phyloP scores from a whole-genome alignment of 2,329 filamentous ascomycete genomes.

The Colletotrichum liaoningense region DNA sequence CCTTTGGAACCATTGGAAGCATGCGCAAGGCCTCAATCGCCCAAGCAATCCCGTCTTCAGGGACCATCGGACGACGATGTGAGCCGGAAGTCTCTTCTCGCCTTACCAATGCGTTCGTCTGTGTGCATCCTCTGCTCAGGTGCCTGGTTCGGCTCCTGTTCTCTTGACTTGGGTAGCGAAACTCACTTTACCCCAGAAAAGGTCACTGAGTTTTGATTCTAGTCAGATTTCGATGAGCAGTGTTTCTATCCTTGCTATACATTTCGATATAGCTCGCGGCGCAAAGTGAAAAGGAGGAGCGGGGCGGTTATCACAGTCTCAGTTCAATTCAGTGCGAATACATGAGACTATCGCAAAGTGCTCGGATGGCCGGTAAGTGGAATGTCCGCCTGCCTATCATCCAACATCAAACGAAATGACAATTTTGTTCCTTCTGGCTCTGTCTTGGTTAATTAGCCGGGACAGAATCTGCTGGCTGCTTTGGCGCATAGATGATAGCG shows the following conservation, averaged over 20 bases:
- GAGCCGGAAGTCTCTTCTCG: not conserved
- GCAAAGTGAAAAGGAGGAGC: not conserved
- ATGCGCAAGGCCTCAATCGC: not conserved
- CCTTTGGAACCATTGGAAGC: too few species aligned
- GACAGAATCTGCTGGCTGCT: not conserved
- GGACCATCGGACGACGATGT: not conserved
- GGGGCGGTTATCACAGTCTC: not conserved
- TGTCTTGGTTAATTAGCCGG: not conserved
- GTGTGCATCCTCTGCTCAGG: not conserved
- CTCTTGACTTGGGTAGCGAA: not conserved
- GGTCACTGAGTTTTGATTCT: not conserved
- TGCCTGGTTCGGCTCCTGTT: too few species aligned
- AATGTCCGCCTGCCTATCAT: not conserved
- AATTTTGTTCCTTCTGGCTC: not conserved
- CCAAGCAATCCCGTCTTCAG: not conserved
- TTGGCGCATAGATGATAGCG: not conserved
- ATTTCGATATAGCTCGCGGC: not conserved
- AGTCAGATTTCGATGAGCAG: not conserved
- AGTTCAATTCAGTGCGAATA: not conserved
- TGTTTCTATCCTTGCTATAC: not conserved
- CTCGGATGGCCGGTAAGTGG: not conserved
- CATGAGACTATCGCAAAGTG: not conserved
- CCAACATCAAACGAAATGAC: not conserved
- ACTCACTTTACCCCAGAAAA: not conserved
- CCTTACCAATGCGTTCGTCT: not conserved